Evolutionary conservation across 202 grass and related monocot species (phyloP), one percentile per base, ranked within the genome.

Genomic region (Setaria italica): DNA sequence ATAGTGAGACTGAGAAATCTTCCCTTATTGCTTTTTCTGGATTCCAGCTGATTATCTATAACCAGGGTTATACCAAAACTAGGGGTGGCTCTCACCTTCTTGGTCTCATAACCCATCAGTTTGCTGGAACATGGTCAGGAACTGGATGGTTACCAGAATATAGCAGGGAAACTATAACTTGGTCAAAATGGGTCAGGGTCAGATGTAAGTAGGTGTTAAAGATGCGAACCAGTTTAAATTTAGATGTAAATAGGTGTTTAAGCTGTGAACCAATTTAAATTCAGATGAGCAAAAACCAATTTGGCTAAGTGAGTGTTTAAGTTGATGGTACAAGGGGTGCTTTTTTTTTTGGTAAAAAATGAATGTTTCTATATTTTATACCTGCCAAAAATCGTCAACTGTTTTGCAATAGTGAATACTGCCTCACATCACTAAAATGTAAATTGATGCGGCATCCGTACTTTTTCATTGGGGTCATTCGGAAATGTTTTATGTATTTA

Each of bases 381-480:
- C 46, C 12, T 42, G 2, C 45, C 68, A 25, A 25, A 84, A 75
- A 65, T 11, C 19, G 10, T 68, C 59, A 80, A 37, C 51, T 48
- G 4, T 50, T 73, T 72, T 56, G 74, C 35, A 79, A 41, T 68
- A 60, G 11, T 77, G 45, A 46, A 9, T 54, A 78, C 74, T 29
- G 6, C 19, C 55, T 43, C 54, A 54, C 35, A 58, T 59, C 11
- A 59, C 19, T 58, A 76, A 75, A 77, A 43, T 77, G 6, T 41
- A 25, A 19, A 59, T 6, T 76, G 51, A 12, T 33, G 10, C 5
- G 6, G 11, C 11, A 76, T 76, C 34, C 3, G 3, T 42, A 64
- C 63, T 16, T 55, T 74, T 43, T 54, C 0, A 2, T 7, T 70
- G 41, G 29, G 3, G 42, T 25, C 10, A 69, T 6, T 14, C 13